phyloP scores from a whole-genome alignment of 1,139 yeast genomes.

The Hansenula lynferdii region DNA sequence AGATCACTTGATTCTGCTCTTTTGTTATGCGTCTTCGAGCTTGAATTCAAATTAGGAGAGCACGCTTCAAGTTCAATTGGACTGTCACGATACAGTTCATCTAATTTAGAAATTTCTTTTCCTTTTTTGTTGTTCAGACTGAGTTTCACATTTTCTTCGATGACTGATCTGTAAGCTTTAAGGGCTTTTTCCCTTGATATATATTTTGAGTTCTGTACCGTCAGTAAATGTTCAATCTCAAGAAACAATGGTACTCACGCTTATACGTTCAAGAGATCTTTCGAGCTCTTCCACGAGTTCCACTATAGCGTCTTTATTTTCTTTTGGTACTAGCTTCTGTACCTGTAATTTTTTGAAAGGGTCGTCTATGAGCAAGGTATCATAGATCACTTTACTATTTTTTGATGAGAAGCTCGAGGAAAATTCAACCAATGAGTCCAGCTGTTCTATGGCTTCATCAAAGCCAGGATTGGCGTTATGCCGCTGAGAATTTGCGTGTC shows the following conservation, averaged over 20 bases:
- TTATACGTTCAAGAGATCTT: constrained; percentile 1
- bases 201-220: not conserved
- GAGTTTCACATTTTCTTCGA: not conserved
- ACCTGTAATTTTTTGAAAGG: not conserved
- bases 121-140: not conserved
- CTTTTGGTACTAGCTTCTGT: not conserved
- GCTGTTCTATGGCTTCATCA: not conserved
- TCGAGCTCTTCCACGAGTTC: constrained; percentile 2
- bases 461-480: not conserved
- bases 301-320: not conserved
- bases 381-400: not conserved
- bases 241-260: constrained; percentile 2
- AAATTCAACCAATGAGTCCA: not conserved
- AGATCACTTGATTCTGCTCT: not conserved
- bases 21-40: not conserved
- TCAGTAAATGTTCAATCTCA: not conserved
- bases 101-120: too few species aligned
- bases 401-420: not conserved
- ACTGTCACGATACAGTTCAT: not conserved
- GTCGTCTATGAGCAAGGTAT: not conserved
- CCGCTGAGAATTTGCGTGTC: too few species aligned
- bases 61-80: not conserved
- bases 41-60: not conserved
- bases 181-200: not conserved
- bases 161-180: not conserved